phyloP scores from a whole-genome alignment of 768 basidiomycete genomes.

The Mrakia frigida region DNA sequence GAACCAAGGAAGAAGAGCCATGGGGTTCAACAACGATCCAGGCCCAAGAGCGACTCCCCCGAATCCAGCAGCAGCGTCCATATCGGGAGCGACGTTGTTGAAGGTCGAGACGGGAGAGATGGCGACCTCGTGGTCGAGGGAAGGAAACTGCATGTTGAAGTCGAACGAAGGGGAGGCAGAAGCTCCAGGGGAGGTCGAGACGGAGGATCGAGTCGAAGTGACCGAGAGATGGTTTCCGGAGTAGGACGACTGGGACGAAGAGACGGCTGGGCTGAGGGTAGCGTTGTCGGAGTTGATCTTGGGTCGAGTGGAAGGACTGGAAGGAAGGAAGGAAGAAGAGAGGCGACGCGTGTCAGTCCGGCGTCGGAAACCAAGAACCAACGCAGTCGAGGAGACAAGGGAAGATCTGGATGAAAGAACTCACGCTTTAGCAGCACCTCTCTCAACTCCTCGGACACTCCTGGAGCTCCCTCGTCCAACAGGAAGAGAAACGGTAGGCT shows the following conservation, averaged over 20 bases:
- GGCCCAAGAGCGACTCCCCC: slow-evolving; percentile 4
- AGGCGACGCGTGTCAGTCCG: neutral
- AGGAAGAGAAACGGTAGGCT: slow-evolving; percentile 7
- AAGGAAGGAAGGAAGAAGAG: neutral
- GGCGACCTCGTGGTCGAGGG: neutral
- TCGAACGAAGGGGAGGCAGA: neutral
- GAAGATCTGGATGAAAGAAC: neutral
- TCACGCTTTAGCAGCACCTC: neutral
- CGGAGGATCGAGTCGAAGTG: neutral
- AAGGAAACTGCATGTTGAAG: neutral
- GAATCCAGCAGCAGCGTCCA: neutral
- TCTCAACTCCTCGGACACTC: slow-evolving; percentile 6
- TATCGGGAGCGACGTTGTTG: neutral
- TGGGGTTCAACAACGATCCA: slow-evolving; percentile 31
- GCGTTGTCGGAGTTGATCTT: neutral
- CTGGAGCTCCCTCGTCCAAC: slow-evolving; percentile 2
- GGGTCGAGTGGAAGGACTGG: slow-evolving; percentile 2
- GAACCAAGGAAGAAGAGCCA: slow-evolving; percentile 41
- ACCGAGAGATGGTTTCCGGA: neutral
- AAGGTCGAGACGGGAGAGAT: neutral
- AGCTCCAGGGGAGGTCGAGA: slow-evolving; percentile 6
- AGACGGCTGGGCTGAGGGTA: neutral
- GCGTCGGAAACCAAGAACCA: neutral
- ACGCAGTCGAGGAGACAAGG: neutral
- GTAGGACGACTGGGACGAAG: slow-evolving; percentile 1